These are phyloP conservation scores for Gautieria morchelliformis DNA, from an alignment of 768 basidiomycete species.

Conservation along the genomic window DNA sequence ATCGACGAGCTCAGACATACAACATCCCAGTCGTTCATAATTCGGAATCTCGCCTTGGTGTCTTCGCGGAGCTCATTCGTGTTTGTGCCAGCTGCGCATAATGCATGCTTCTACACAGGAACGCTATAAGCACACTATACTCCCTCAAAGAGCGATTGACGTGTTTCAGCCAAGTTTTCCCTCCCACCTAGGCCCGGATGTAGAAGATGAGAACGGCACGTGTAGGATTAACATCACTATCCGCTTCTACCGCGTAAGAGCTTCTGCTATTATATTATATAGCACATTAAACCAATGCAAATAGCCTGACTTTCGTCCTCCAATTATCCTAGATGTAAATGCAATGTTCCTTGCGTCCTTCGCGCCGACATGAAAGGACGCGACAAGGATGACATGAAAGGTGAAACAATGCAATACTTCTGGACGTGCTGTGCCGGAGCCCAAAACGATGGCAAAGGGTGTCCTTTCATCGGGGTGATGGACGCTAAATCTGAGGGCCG, in stretches of 20 bases:
- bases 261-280: background rate
- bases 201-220: slow-evolving; percentile 35
- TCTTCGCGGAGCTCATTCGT: background rate
- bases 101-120: slow-evolving; percentile 87
- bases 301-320: slow-evolving; percentile 59
- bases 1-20: slow-evolving; percentile 58
- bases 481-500: slow-evolving; percentile 60
- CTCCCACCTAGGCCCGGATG: slow-evolving; percentile 10
- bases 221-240: slow-evolving; percentile 81
- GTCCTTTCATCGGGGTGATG: slow-evolving; percentile 65
- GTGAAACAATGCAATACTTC: slow-evolving; percentile 56
- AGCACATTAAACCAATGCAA: background rate
- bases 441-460: slow-evolving; percentile 79
- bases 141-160: slow-evolving; percentile 62
- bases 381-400: slow-evolving; percentile 27
- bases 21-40: slow-evolving; percentile 73
- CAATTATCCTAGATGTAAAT: slow-evolving; percentile 59
- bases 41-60: slow-evolving; percentile 28
- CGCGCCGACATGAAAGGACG: slow-evolving; percentile 74
- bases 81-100: slow-evolving; percentile 49
- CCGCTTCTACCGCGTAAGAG: slow-evolving; percentile 53
- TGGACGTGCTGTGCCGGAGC: slow-evolving; percentile 76
- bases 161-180: slow-evolving; percentile 50
- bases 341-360: slow-evolving; percentile 59
- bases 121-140: slow-evolving; percentile 70